Evolutionary conservation across 2,329 filamentous ascomycete genomes (phyloP), one percentile per base, ranked within the genome.

Genomic region (Cladosporium sp.): DNA sequence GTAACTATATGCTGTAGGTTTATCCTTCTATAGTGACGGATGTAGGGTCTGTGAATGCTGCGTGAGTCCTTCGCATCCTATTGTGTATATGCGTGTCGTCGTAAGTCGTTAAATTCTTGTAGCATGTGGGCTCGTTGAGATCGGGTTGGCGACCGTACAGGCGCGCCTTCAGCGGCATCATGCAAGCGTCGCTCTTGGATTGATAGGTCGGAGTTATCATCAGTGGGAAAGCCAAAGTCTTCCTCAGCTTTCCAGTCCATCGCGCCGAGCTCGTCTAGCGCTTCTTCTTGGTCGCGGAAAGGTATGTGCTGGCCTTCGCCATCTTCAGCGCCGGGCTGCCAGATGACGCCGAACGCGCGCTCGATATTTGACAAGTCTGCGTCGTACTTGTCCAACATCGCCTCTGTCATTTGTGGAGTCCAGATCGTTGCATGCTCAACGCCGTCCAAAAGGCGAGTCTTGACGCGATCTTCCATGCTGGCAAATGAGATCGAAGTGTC

Each of bases 291-390:
- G 24, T 74, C 71, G 61, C 68, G 69, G 38, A 68, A 68, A 7
- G 70, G 66, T 15, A 70, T 68, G 57, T 76, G 74, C 14, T 70
- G 68, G 4, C 74, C 74, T 36, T 72, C 64, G 18, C 67, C 71
- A 15, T 64, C 70, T 30, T 52, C 67, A 24, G 66, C 65, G 52
- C 60, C 65, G 26, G 70, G 44, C 32, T 68, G 59, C 76, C 76
- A 78, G 12, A 64, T 62, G 5, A 78, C 70, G 1, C 75, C 74
- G 28, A 78, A 65, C 0, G 74, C 75, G 11, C 65, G 44, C 63
- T 78, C 76, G 18, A 77, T 76, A 44, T 69, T 69, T 0, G 34
- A 30, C 26, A 78, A 41, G n/a, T 77, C 76, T 7, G 44, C 54
- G 10, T 73, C 74, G 28, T 74, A 76, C 32, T 75, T 76, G 26